Evolutionary conservation across 2,329 filamentous ascomycete genomes (phyloP).

Genomic region (Exserohilum turcica): DNA sequence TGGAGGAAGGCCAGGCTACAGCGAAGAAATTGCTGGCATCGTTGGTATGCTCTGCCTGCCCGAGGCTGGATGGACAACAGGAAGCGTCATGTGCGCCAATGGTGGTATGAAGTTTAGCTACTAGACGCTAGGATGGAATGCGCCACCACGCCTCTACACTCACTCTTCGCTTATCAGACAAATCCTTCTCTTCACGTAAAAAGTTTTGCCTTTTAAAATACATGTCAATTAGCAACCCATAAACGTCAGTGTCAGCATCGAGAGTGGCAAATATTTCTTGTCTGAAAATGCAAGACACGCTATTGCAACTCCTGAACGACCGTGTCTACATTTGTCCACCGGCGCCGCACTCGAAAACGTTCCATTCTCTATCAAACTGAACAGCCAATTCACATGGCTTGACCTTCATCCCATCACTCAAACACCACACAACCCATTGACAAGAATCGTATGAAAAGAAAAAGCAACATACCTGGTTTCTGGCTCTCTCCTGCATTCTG

Average conservation of each 20-base stretch:
- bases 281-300: too few relatives aligned
- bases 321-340: too few relatives aligned
- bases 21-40: constrained; percentile 73
- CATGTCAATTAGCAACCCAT: too few relatives aligned
- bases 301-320: too few relatives aligned
- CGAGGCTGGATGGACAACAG: constrained; percentile 78
- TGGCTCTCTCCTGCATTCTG: not conserved
- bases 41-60: constrained; percentile 75
- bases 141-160: not conserved
- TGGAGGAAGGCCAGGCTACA: constrained; percentile 65
- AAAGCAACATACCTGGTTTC: not conserved
- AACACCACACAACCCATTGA: not conserved
- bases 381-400: not conserved
- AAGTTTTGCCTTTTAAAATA: too few relatives aligned
- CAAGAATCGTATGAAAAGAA: not conserved
- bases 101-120: constrained; percentile 65
- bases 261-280: too few relatives aligned
- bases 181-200: too few relatives aligned
- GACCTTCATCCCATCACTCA: not conserved
- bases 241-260: too few relatives aligned
- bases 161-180: too few relatives aligned
- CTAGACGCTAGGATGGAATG: constrained; percentile 10
- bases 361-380: too few relatives aligned
- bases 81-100: constrained; percentile 79
- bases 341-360: too few relatives aligned